Percentiles rank a stretch among this genome's conserved stretches.
Evolutionary conservation across 164 flowering plant species (phyloP).

Genomic region (Annona squamosa): DNA sequence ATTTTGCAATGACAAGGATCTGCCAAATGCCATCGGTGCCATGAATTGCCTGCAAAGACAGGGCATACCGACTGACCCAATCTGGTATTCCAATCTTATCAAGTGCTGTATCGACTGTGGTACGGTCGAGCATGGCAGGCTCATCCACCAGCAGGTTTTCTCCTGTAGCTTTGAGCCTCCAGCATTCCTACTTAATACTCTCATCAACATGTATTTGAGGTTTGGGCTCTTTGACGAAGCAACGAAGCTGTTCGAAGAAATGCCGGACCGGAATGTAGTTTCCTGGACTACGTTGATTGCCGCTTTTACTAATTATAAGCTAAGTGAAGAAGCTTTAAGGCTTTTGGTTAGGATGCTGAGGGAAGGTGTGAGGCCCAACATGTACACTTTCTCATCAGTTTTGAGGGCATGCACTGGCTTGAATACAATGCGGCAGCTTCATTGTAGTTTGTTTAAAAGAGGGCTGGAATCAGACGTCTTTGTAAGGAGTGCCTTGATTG

Average conservation of each 20-base stretch:
- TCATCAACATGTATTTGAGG: constrained; percentile 59
- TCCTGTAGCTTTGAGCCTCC: constrained; percentile 48
- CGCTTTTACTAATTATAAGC: constrained; percentile 34
- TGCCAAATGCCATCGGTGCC: constrained; percentile 47
- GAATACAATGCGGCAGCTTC: constrained; percentile 43
- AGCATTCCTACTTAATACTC: constrained; percentile 46
- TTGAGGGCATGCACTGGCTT: constrained; percentile 57
- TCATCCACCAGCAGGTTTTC: constrained; percentile 52
- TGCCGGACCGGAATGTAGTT: constrained; percentile 70
- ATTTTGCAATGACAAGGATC: constrained; percentile 55
- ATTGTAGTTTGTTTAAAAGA: constrained; percentile 41
- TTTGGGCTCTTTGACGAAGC: constrained; percentile 54
- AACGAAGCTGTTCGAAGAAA: constrained; percentile 52
- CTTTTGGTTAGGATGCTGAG: constrained; percentile 57
- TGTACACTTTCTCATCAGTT: constrained; percentile 71
- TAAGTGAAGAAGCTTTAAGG: constrained; percentile 36
- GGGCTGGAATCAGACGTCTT: constrained; percentile 76
- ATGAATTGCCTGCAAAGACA: constrained; percentile 45
- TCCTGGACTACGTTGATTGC: constrained; percentile 91
- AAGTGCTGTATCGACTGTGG: constrained; percentile 54
- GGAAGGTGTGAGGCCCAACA: constrained; percentile 61
- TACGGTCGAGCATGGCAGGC: constrained; percentile 42
- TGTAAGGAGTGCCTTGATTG: constrained; percentile 76
- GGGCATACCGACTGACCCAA: constrained; percentile 43
- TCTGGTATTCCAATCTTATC: constrained; percentile 63